Evolutionary conservation across 331 rosid species (phyloP).

Genomic region (Pyracantha coccinea): DNA sequence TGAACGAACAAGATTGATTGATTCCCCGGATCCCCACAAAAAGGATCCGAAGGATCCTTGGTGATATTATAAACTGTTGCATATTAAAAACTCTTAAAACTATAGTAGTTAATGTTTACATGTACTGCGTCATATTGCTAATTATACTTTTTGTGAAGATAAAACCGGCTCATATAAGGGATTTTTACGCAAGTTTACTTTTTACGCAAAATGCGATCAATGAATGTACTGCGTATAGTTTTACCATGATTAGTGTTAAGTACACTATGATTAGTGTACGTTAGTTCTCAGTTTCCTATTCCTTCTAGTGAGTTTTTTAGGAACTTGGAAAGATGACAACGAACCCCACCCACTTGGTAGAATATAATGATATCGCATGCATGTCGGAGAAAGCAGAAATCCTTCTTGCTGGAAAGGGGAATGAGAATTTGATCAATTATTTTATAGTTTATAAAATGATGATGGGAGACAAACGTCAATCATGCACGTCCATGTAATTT

Average conservation of each 20-base stretch:
- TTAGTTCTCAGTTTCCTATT: neutral
- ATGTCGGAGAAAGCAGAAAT: conserved; percentile 8
- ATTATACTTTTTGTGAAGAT: no score
- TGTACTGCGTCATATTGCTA: neutral
- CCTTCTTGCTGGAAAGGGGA: neutral
- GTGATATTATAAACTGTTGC: no score
- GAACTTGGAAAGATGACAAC: neutral
- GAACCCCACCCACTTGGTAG: neutral
- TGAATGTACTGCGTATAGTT: no score
- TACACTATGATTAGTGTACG: neutral
- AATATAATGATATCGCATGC: neutral
- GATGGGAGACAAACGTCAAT: neutral
- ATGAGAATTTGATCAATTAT: neutral
- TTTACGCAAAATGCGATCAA: no score
- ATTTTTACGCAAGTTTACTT: no score
- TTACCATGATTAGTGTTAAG: no score
- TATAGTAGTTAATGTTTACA: neutral
- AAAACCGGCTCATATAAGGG: neutral
- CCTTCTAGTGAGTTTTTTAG: neutral
- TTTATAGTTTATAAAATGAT: neutral
- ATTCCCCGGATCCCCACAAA: accelerated
- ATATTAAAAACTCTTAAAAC: no score
- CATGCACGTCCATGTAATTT: neutral
- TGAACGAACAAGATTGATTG: accelerated
- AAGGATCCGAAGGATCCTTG: no score